A percentile compares a stretch with the other conserved stretches of the same genome.
phyloP scores from a whole-genome alignment of 2,329 filamentous ascomycete species.

The Fusarium illudens region DNA sequence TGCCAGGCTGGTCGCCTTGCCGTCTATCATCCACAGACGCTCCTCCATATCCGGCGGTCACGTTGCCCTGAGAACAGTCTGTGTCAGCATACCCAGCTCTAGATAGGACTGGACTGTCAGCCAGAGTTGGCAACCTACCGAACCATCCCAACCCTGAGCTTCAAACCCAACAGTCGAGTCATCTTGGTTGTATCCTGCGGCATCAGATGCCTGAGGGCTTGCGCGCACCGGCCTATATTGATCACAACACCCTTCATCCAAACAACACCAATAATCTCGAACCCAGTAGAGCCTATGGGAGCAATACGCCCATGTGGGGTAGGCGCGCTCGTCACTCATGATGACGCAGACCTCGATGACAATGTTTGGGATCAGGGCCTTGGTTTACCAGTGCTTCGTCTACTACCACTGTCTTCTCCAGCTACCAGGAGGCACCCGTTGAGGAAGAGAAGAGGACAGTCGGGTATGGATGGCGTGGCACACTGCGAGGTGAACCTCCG shows the following conservation, averaged over 20 bases:
- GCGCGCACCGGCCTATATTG: background rate
- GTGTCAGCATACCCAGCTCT: background rate
- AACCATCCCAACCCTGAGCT: background rate
- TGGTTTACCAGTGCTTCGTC: background rate
- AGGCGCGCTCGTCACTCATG: background rate
- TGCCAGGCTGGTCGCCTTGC: background rate
- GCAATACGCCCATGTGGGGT: background rate
- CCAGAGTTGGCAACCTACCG: background rate
- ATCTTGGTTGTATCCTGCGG: background rate
- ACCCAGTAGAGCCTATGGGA: background rate
- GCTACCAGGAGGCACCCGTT: background rate
- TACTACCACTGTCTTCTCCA: background rate
- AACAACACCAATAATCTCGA: background rate
- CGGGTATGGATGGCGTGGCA: background rate
- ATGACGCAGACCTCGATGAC: background rate
- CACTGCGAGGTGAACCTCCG: background rate
- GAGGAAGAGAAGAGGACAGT: background rate
- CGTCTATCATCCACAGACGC: background rate
- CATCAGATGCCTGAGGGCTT: background rate
- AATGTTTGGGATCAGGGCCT: background rate
- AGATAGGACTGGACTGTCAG: background rate
- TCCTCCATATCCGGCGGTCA: background rate
- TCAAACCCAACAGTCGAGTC: too few species aligned
- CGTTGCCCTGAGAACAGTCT: background rate
- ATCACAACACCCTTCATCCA: background rate